A percentile compares a stretch with the other conserved stretches of the same genome.
phyloP scores from a whole-genome alignment of 2,329 filamentous ascomycete species.

The Trichoderma polysporum region DNA sequence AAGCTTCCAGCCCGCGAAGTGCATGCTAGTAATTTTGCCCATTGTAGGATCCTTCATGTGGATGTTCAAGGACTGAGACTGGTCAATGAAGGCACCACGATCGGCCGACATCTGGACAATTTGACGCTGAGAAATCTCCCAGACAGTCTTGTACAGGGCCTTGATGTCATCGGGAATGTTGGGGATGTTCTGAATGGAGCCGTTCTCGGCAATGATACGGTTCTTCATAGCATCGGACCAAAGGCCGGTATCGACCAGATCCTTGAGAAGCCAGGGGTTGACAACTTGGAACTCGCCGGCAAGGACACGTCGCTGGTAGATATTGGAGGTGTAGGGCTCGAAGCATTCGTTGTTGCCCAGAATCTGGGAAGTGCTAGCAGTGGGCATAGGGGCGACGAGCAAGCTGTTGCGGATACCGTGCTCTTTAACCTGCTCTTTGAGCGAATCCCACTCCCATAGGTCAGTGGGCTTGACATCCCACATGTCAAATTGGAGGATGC shows the following conservation, averaged over 20 bases:
- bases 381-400: conserved; percentile 95
- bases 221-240: conserved; percentile 99
- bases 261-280: conserved; percentile 98
- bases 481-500: conserved; percentile 97
- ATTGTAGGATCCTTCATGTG: conserved; percentile 99
- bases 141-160: conserved; percentile 97
- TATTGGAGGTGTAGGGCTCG: conserved; percentile 99
- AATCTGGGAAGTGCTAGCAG: conserved; percentile 95
- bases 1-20: conserved; percentile 98
- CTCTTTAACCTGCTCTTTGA: conserved; percentile 90
- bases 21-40: conserved; percentile 99
- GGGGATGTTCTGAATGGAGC: conserved; percentile 93
- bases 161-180: conserved; percentile 97
- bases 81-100: conserved; percentile 97
- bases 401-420: conserved; percentile 94
- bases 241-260: conserved; percentile 93
- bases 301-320: conserved; percentile 96
- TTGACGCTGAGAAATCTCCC: conserved; percentile 95
- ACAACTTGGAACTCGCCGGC: conserved; percentile 99
- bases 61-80: conserved; percentile 98
- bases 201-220: conserved; percentile 95
- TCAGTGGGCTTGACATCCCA: conserved; percentile 92
- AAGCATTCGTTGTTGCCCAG: conserved; percentile 99
- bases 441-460: conserved; percentile 90
- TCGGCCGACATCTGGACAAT: conserved; percentile 98